Evolutionary conservation across 495 filamentous ascomycete genomes (phyloP).

Genomic region (Glarea lozoyensis): DNA sequence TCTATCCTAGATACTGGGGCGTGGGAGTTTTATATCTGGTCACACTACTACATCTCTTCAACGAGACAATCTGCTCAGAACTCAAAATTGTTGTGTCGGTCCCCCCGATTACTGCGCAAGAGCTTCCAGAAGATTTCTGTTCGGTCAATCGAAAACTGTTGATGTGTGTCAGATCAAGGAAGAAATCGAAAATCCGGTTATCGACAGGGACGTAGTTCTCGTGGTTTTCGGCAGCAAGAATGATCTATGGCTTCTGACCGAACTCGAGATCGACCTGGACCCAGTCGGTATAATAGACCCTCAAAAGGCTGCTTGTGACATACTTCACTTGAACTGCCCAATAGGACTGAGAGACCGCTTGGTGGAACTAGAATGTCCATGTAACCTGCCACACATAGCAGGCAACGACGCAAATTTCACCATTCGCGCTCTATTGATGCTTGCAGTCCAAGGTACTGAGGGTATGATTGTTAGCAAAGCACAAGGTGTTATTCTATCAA

Average conservation of each 20-base stretch:
- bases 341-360: not conserved
- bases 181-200: not conserved
- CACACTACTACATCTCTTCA: not conserved
- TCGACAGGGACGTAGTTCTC: not conserved
- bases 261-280: not conserved
- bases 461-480: not conserved
- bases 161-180: not conserved
- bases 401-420: not conserved
- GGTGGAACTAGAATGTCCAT: not conserved
- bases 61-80: not conserved
- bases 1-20: not conserved
- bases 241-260: not conserved
- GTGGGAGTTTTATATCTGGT: not conserved
- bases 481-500: not conserved
- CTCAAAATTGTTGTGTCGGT: not conserved
- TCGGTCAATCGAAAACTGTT: not conserved
- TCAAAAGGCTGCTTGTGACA: not conserved
- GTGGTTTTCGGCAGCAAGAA: not conserved
- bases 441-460: not conserved
- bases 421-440: not conserved
- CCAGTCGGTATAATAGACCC: not conserved
- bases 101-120: not conserved
- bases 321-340: not conserved
- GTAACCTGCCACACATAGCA: not conserved
- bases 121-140: not conserved